These are phyloP conservation scores for Crithidia mellificae DNA, from an alignment of 208 protist species.

Conservation along the genomic window DNA sequence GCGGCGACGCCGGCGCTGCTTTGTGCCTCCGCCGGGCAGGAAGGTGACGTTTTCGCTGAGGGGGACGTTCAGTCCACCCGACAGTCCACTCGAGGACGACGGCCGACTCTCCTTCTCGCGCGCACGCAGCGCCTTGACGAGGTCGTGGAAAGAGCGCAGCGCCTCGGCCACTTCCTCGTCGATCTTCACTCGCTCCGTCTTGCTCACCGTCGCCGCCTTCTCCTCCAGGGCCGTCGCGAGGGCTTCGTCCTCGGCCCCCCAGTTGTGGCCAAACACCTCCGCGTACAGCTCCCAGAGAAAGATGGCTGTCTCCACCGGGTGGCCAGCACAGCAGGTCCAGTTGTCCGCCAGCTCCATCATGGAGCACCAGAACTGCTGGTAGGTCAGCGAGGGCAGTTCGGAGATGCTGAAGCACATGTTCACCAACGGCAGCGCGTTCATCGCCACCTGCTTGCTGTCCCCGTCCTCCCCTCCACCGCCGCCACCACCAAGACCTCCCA, in stretches of 20 bases:
- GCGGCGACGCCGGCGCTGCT: not conserved
- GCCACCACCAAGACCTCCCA: too few species aligned
- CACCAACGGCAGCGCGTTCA: conserved; percentile 16
- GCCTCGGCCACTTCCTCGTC: conserved; percentile 33
- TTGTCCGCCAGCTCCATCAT: conserved; percentile 90
- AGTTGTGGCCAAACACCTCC: conserved; percentile 82
- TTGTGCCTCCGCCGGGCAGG: not conserved
- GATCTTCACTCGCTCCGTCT: conserved; percentile 20
- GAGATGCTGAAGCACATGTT: conserved; percentile 27
- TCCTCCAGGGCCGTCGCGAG: conserved; percentile 40
- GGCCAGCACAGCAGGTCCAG: conserved; percentile 73
- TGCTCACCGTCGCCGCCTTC: conserved; percentile 24
- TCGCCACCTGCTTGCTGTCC: not conserved
- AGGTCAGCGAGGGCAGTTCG: conserved; percentile 70
- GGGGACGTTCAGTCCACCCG: not conserved
- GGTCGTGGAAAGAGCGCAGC: conserved; percentile 47
- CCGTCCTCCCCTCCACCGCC: not conserved
- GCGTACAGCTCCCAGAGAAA: conserved; percentile 85
- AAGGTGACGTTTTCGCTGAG: not conserved
- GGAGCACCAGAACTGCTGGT: conserved; percentile 80
- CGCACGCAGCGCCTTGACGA: conserved; percentile 43
- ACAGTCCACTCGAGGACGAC: conserved; percentile 11
- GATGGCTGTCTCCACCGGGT: conserved; percentile 64
- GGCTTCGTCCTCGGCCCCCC: conserved; percentile 65
- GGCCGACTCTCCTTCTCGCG: conserved; percentile 11